A percentile compares a stretch with the other conserved stretches of the same genome.
phyloP scores from a whole-genome alignment of 2,329 filamentous ascomycete genomes.

The Exophiala sideris region DNA sequence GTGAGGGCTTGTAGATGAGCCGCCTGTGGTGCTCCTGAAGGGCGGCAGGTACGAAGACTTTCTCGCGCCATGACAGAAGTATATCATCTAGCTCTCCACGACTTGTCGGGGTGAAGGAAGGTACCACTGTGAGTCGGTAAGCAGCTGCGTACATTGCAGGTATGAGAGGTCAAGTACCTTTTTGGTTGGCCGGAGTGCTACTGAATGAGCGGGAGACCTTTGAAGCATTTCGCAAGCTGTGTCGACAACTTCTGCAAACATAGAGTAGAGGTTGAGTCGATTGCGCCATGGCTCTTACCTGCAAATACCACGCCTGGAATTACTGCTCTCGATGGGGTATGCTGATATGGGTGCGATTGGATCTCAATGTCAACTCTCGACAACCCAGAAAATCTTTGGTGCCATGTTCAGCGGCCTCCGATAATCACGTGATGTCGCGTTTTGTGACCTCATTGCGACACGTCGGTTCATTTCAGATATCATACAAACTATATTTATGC shows the following conservation, averaged over 20 bases:
- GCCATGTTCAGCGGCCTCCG: neutral
- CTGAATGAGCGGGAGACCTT: conserved; percentile 23
- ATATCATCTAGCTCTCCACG: conserved; percentile 41
- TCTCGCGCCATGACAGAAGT: conserved; percentile 41
- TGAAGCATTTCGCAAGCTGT: conserved; percentile 26
- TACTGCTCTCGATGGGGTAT: neutral
- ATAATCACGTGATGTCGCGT: neutral
- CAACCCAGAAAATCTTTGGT: too few species aligned
- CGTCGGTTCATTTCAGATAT: too few species aligned
- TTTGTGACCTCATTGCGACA: neutral
- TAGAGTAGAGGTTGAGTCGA: conserved; percentile 38
- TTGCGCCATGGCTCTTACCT: conserved; percentile 35
- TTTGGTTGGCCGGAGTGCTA: conserved; percentile 18
- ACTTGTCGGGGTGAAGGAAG: conserved; percentile 38
- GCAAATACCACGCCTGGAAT: neutral
- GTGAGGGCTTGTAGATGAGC: conserved; percentile 39
- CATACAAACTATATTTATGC: too few species aligned
- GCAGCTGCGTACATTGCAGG: neutral
- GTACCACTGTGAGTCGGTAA: conserved; percentile 32
- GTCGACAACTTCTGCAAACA: conserved; percentile 34
- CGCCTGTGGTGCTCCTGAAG: conserved; percentile 37
- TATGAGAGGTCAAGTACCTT: conserved; percentile 12
- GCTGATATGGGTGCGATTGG: neutral
- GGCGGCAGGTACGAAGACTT: conserved; percentile 43
- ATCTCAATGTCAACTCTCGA: neutral